Evolutionary conservation across 768 basidiomycete genomes (phyloP), one percentile per base, ranked within the genome.

Genomic region (Suillus subalutaceus): DNA sequence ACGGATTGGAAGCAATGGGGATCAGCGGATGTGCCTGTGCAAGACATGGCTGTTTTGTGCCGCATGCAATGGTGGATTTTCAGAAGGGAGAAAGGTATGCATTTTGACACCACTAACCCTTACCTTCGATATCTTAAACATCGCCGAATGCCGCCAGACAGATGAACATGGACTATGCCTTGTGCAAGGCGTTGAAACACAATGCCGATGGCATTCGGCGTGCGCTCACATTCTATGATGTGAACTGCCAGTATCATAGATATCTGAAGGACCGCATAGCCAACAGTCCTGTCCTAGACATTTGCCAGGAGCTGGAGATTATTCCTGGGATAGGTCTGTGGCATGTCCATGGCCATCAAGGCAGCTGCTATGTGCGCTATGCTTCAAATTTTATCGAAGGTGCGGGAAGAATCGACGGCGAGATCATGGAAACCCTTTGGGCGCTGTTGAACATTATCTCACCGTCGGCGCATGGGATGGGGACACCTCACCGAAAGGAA

Each of bases 51-150:
- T 48, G 46, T 12, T 48, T 48, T 3, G 5, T 48, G 6, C n/a
- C n/a, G 23, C 12, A 48, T 48, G 46, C 26, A 26, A 26, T 26
- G 26, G 26, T 26, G 26, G 26, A 26, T 26, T 48, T 48, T 23
- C 46, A 48, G 46, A 48, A 48, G n/a, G 46, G 46, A 48, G 46
- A 48, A 23, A 48, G 46, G n/a, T 48, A n/a, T 46, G 38, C 38
- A 26, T 26, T 26, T 26, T 26, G 26, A 26, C 26, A 26, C 26
- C 26, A 26, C 26, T 26, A 26, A 26, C 26, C 26, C 26, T 26
- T 26, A 26, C 26, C 26, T 26, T 26, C 26, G 2, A 26, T 26
- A 26, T 26, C 26, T 26, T 2, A 26, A 26, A 26, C 26, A 26
- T 26, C 2, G 26, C 26, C 26, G 26, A 26, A 26, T 26, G 26